Evolutionary conservation across 2,329 filamentous ascomycete species (phyloP), one percentile per base, ranked within the genome.

Genomic region (Fusarium sp.): DNA sequence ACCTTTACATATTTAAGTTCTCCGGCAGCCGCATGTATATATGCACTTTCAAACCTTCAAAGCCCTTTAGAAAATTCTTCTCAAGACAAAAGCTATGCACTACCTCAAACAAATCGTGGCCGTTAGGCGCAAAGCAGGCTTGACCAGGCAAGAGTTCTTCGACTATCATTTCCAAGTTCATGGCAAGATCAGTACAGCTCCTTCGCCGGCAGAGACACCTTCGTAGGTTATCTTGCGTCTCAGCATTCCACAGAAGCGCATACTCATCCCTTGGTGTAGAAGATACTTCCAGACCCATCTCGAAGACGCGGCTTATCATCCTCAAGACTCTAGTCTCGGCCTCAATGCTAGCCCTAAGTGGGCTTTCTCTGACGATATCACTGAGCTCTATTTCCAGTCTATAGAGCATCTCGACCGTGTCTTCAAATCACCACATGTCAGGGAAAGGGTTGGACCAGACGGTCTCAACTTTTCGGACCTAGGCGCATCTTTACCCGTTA

Each of bases 111-210:
- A 52, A 7, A 19, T 45, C 14, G 26, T 52, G 43, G 49, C 49
- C 15, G 7, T 52, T 2, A 30, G 37, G 15, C 20, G 49, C 6
- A 45, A 24, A 8, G 26, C 49, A 10, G 37, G 49, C 15, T 26
- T 52, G 1, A 45, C 49, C 3, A 15, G 37, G 24, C 24, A 52
- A 28, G 49, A 52, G 8, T 52, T 52, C 11, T 52, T 52, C 15
- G 49, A 45, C 37, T 52, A 52, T 2, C 37, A 52, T 26, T 52
- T 52, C 26, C 49, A 52, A 22, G 37, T 52, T 1, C 26, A 52
- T n/a, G 49, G 49, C 37, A 45, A 6, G 14, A 15, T 52, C 10
- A 52, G 37, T 4, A 37, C 30, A 9, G 49, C 10, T 1, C 49
- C 49, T 2, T 44, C 49, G 3, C 49, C 15, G 10, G 26, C n/a